phyloP scores from a whole-genome alignment of 1,284 basidiomycete genomes.

The Malassezia slooffiae region DNA sequence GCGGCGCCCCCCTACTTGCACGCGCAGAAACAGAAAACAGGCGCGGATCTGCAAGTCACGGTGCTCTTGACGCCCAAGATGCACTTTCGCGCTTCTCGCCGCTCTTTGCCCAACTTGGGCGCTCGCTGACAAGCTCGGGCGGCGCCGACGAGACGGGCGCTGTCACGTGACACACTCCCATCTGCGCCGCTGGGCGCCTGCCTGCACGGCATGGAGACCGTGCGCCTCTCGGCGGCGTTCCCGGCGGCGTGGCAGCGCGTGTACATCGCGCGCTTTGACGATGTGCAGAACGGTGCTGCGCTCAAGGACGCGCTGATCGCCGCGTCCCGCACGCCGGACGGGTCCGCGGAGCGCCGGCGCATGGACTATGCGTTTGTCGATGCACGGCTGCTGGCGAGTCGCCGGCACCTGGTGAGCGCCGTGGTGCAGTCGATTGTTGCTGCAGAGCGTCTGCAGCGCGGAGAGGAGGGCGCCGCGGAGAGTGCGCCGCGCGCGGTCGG shows the following conservation, averaged over 20 bases:
- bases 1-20: no score
- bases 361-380: slow-evolving; percentile 16
- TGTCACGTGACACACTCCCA: no score
- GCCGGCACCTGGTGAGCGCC: slow-evolving; percentile 13
- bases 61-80: no score
- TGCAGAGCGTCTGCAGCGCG: background rate
- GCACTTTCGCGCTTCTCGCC: no score
- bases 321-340: slow-evolving; percentile 6
- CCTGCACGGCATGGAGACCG: slow-evolving; percentile 13
- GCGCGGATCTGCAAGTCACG: no score
- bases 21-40: no score
- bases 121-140: no score
- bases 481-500: no score
- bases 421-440: slow-evolving; percentile 11
- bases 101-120: no score
- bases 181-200: no score
- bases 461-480: background rate
- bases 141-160: no score
- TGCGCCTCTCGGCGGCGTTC: slow-evolving; percentile 7
- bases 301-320: slow-evolving; percentile 10
- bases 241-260: slow-evolving; percentile 4
- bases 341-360: slow-evolving; percentile 6
- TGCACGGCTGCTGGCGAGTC: slow-evolving; percentile 5
- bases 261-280: slow-evolving; percentile 10
- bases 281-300: slow-evolving; percentile 7